A percentile compares a stretch with the other conserved stretches of the same genome.
Conservation (phyloP, 345 rosid species). For the Erucastrum elatum region DNA sequence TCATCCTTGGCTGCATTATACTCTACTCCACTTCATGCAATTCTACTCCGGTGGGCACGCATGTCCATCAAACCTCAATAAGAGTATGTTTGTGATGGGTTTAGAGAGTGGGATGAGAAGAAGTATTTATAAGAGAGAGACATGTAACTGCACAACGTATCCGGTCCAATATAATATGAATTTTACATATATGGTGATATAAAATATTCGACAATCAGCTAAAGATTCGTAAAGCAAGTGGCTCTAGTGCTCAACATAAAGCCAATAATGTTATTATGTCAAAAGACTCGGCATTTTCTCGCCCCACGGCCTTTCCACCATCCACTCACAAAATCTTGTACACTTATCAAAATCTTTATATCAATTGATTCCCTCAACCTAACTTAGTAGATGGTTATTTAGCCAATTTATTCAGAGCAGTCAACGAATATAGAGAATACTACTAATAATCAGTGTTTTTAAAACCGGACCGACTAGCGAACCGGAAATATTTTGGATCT, state of each 20-base stretch:
- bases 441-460: too few relatives aligned
- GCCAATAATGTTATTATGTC: conserved; percentile 34
- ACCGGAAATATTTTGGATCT: too few relatives aligned
- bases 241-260: conserved; percentile 39
- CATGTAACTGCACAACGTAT: conserved; percentile 11
- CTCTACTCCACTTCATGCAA: conserved; percentile 49
- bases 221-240: conserved; percentile 40
- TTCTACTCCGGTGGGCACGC: conserved; percentile 25
- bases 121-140: conserved; percentile 38
- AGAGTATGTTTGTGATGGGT: conserved; percentile 21
- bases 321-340: conserved; percentile 37
- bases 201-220: conserved; percentile 27
- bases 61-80: background rate
- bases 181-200: conserved; percentile 12
- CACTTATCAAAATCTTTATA: conserved; percentile 22
- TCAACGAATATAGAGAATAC: background rate
- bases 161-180: conserved; percentile 20
- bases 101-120: conserved; percentile 7
- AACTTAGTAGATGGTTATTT: background rate
- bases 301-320: conserved; percentile 33
- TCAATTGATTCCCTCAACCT: conserved; percentile 4
- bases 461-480: too few relatives aligned
- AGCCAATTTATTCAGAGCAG: background rate
- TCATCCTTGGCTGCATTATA: conserved; percentile 66
- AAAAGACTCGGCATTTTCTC: conserved; percentile 36